Percentiles rank a stretch among this genome's conserved stretches.
phyloP scores from a whole-genome alignment of 2,329 filamentous ascomycete genomes.

The Diaporthe aspalathi region DNA sequence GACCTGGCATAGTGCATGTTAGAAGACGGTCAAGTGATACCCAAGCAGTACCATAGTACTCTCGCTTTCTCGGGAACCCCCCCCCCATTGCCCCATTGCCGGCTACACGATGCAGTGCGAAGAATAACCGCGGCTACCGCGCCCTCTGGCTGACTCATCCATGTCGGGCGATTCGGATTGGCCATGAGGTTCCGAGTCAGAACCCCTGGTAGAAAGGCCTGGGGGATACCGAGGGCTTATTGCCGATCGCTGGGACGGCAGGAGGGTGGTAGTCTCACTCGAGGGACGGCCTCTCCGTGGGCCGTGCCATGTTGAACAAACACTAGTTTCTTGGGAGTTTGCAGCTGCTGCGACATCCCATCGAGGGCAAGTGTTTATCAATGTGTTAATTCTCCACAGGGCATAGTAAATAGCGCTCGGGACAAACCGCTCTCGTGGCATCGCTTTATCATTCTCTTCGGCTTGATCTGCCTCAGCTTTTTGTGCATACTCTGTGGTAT shows the following conservation, averaged over 20 bases:
- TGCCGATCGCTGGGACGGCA: background rate
- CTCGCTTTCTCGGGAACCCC: background rate
- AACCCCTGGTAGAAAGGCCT: background rate
- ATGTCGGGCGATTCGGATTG: slow-evolving; percentile 1
- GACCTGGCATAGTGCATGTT: background rate
- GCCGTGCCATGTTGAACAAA: background rate
- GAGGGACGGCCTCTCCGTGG: background rate
- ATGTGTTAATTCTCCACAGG: too few relatives aligned
- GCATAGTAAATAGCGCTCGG: too few relatives aligned
- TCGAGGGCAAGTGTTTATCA: too few relatives aligned
- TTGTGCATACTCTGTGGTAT: slow-evolving; percentile 29
- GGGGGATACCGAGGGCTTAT: background rate
- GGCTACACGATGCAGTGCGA: slow-evolving; percentile 5
- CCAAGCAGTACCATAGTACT: background rate
- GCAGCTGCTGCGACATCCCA: too few relatives aligned
- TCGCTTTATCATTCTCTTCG: too few relatives aligned
- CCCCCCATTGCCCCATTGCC: background rate
- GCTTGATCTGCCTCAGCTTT: background rate
- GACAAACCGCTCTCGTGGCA: too few relatives aligned
- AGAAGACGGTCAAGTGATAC: slow-evolving; percentile 1
- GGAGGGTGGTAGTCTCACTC: background rate
- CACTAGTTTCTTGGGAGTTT: background rate
- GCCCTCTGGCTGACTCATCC: background rate
- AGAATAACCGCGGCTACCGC: slow-evolving; percentile 20
- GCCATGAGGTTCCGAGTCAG: slow-evolving; percentile 25